Conservation (phyloP, 2,329 filamentous ascomycete genomes). For the Neophaeococcomyces mojaviensis region DNA sequence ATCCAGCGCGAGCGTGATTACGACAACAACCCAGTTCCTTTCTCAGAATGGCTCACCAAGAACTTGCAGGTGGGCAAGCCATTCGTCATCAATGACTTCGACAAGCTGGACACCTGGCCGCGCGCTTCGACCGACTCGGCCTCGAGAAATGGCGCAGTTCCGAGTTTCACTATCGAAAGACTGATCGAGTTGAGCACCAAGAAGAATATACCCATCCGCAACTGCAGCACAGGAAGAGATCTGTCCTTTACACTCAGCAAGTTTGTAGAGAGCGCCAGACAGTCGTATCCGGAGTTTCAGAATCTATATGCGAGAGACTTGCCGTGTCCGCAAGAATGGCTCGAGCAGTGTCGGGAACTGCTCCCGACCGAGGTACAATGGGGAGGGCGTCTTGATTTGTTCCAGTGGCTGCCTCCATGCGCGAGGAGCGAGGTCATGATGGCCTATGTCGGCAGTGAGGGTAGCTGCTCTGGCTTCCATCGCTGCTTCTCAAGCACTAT, state of each 20-base stretch:
- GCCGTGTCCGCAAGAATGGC: constrained; percentile 28
- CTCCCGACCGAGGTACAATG: constrained; percentile 28
- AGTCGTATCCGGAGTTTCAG: constrained; percentile 23
- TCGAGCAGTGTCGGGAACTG: constrained; percentile 25
- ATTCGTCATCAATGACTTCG: constrained; percentile 30
- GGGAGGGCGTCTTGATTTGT: constrained; percentile 29
- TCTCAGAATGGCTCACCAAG: constrained; percentile 26
- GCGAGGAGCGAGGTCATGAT: constrained; percentile 31
- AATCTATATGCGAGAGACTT: constrained; percentile 31
- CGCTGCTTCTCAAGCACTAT: constrained; percentile 32
- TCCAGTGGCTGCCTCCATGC: constrained; percentile 29
- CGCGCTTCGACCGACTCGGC: constrained; percentile 7
- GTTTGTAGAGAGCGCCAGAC: constrained; percentile 25
- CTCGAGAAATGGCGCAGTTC: constrained; percentile 10
- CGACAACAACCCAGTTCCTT: constrained; percentile 18
- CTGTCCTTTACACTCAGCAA: constrained; percentile 29
- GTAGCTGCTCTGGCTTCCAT: constrained; percentile 30
- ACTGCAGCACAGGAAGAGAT: constrained; percentile 30
- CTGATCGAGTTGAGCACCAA: constrained; percentile 29
- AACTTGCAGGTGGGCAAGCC: constrained; percentile 28
- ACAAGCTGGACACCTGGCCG: constrained; percentile 26
- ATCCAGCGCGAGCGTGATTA: constrained; percentile 20
- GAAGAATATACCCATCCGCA: constrained; percentile 29
- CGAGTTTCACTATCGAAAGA: constrained; percentile 26
- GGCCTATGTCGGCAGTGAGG: constrained; percentile 31